Evolutionary conservation across 306 rosid species (phyloP), one percentile per base, ranked within the genome.

Genomic region (Gastrolobium bilobum): DNA sequence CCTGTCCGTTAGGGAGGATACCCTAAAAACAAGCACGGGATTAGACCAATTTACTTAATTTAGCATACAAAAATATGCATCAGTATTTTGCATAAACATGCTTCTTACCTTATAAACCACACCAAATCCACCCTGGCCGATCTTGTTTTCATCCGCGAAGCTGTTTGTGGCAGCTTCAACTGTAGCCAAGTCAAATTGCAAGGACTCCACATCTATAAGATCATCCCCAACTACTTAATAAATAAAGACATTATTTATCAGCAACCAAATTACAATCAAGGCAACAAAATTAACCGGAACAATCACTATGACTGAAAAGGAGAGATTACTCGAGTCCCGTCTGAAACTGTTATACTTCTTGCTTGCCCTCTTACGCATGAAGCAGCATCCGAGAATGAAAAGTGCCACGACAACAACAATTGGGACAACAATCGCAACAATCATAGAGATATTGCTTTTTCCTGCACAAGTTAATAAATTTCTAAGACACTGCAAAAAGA

Each of bases 41-140:
- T 68, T 2, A 20, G 62, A 43, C 60, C 71, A 73, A 46, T 62
- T 47, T 10, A n/a, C 54, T 51, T 44, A 14, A 58, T 64, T 48
- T 30, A 58, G 30, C 38, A 38, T 35, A 61, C 8, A 42, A 64
- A 5, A 4, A 71, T 11, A 54, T 5, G 20, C 50, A 5, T 38
- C 40, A 43, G 10, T 20, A 47, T 33, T 33, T 76, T 3, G 75
- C 46, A 30, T 30, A 59, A 77, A 34, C 40, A 26, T 47, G 7
- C 48, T 38, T 9, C 67, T 2, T 72, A 82, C 93, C 91, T 86
- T 77, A 80, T 80, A 88, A 74, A 88, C 91, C 10, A 63, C 87
- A 38, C 91, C 91, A 80, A 84, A 90, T 66, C 90, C 91, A 29
- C 94, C 91, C 82, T 82, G 81, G 42, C 91, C 94, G 34, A 85